Evolutionary conservation across 495 filamentous ascomycete genomes (phyloP).

Genomic region (Tuber aestivum): DNA sequence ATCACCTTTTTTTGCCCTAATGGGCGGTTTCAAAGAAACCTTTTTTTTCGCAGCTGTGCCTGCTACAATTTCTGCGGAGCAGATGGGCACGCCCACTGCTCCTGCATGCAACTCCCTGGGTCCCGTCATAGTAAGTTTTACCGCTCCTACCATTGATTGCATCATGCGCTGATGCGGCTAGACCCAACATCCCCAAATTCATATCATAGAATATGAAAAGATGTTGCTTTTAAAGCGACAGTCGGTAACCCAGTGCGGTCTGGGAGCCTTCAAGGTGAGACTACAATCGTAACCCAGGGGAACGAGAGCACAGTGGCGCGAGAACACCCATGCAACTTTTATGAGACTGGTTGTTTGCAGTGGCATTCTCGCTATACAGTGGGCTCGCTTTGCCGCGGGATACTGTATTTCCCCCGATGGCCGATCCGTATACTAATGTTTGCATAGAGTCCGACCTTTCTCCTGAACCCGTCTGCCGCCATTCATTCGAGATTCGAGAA

Average conservation of each 20-base stretch:
- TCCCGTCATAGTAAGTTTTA: conserved; percentile 5
- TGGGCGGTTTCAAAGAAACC: not conserved
- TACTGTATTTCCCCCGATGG: not conserved
- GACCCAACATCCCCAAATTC: not conserved
- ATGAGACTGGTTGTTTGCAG: not conserved
- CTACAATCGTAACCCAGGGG: not conserved
- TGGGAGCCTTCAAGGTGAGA: not conserved
- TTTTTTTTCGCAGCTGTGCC: not conserved
- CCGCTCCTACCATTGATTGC: not conserved
- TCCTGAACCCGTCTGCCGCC: conserved; percentile 1
- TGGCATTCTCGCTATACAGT: not conserved
- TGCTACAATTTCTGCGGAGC: conserved; percentile 1
- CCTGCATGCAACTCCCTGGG: not conserved
- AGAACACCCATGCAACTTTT: not conserved
- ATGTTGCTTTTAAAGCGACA: not conserved
- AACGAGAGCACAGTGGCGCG: not conserved
- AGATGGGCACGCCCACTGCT: not conserved
- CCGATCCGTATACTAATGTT: not conserved
- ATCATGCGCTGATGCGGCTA: not conserved
- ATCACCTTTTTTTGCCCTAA: not conserved
- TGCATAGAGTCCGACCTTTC: not conserved
- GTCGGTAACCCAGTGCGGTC: not conserved
- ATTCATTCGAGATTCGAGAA: not conserved
- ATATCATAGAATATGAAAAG: conserved; percentile 5
- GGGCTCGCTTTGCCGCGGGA: not conserved